Evolutionary conservation across 768 basidiomycete species (phyloP).

Genomic region (Psilocybe azurescens): DNA sequence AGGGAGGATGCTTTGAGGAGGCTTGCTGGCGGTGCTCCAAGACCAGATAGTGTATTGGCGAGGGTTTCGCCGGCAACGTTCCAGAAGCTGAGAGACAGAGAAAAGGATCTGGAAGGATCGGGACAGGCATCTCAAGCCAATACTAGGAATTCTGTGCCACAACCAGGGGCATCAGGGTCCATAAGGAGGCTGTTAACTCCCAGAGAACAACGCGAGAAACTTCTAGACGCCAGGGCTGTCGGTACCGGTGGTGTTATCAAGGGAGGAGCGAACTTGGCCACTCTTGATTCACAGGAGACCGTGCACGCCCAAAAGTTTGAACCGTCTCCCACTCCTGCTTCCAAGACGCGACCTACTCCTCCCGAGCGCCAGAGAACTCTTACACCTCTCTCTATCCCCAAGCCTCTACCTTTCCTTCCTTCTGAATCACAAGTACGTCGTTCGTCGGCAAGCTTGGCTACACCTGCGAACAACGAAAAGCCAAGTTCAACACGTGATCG

Average conservation of each 20-base stretch:
- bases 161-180: slow-evolving; percentile 20
- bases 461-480: slow-evolving; percentile 9
- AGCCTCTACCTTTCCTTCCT: slow-evolving; percentile 62
- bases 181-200: slow-evolving; percentile 62
- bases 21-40: slow-evolving; percentile 30
- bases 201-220: slow-evolving; percentile 57
- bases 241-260: slow-evolving; percentile 12
- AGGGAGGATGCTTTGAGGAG: slow-evolving; percentile 47
- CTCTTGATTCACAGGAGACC: slow-evolving; percentile 49
- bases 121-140: slow-evolving; percentile 25
- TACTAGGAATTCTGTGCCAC: slow-evolving; percentile 8
- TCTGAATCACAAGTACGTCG: slow-evolving; percentile 52
- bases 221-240: slow-evolving; percentile 25
- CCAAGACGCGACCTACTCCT: slow-evolving; percentile 17
- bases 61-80: slow-evolving; percentile 41
- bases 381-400: slow-evolving; percentile 57
- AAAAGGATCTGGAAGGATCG: slow-evolving; percentile 29
- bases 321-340: slow-evolving; percentile 49
- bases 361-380: slow-evolving; percentile 51
- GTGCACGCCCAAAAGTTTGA: slow-evolving; percentile 39
- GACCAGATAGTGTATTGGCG: slow-evolving; percentile 40
- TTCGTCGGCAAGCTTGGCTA: slow-evolving; percentile 9
- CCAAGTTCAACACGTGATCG: slow-evolving; percentile 14
- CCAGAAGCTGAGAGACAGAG: slow-evolving; percentile 32
- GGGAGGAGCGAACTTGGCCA: slow-evolving; percentile 27